Evolutionary conservation across 352 stramenopile species (phyloP).

Genomic region (Phytophthora sojae): DNA sequence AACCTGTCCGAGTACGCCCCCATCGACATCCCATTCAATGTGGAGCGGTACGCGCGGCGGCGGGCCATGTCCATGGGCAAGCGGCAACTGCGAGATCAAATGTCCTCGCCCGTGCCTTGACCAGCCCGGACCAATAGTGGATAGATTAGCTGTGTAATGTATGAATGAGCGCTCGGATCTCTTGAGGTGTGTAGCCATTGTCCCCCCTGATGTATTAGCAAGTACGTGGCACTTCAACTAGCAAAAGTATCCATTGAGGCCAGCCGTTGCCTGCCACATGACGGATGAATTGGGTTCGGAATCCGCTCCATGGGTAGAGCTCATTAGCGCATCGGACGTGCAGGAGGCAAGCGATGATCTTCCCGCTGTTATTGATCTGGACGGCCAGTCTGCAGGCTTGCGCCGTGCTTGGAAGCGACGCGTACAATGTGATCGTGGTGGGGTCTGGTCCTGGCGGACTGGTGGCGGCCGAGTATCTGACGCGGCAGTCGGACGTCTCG

Average conservation of each 20-base stretch:
- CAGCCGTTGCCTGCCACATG: not conserved
- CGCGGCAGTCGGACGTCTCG: conserved; percentile 42
- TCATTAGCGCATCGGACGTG: conserved; percentile 7
- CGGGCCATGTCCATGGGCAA: conserved; percentile 72
- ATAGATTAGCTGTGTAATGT: conserved; percentile 25
- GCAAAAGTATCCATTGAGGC: conserved; percentile 22
- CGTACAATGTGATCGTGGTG: conserved; percentile 68
- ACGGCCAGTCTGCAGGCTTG: not conserved
- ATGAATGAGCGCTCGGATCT: not conserved
- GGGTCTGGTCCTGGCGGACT: conserved; percentile 65
- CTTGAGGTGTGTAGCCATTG: not conserved
- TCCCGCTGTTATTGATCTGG: conserved; percentile 5
- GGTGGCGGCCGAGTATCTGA: conserved; percentile 61
- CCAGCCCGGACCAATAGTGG: conserved; percentile 14
- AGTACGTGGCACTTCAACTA: conserved; percentile 24
- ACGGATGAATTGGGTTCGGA: not conserved
- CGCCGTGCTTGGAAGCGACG: conserved; percentile 8
- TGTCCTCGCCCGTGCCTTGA: conserved; percentile 30
- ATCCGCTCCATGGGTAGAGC: not conserved
- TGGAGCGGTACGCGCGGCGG: conserved; percentile 68
- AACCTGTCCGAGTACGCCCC: conserved; percentile 77
- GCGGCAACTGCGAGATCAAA: conserved; percentile 45
- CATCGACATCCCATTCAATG: conserved; percentile 71
- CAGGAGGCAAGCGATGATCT: not conserved
- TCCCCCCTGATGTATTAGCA: not conserved